phyloP scores from a whole-genome alignment of 2,329 filamentous ascomycete genomes.

The Pestalotiopsis sp. region DNA sequence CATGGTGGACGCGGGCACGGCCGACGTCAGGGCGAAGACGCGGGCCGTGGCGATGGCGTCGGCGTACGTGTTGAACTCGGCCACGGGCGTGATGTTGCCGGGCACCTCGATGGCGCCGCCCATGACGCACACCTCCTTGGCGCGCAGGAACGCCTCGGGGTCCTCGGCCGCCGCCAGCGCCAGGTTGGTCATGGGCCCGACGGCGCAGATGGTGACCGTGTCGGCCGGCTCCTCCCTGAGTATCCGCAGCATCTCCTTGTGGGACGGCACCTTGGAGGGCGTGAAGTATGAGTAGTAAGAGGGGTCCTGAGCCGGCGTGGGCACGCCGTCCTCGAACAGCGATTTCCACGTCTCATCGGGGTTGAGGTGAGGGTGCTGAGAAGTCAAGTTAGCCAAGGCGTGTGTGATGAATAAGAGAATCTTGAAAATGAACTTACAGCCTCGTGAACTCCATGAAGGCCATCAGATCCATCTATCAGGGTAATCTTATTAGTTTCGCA shows the following conservation, averaged over 20 bases:
- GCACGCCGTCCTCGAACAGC: slow-evolving; percentile 57
- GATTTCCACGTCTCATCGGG: slow-evolving; percentile 75
- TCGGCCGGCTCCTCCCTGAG: slow-evolving; percentile 79
- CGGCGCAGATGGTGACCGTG: slow-evolving; percentile 85
- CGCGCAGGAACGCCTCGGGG: slow-evolving; percentile 83
- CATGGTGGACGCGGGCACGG: slow-evolving; percentile 76
- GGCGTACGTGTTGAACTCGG: slow-evolving; percentile 95
- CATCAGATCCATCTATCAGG: slow-evolving; percentile 69
- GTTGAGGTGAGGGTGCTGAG: slow-evolving; percentile 70
- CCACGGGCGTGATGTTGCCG: slow-evolving; percentile 84
- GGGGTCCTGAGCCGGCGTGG: slow-evolving; percentile 36
- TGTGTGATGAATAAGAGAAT: no score
- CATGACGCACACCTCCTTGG: slow-evolving; percentile 94
- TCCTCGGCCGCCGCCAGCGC: slow-evolving; percentile 88
- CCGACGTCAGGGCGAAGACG: slow-evolving; percentile 77
- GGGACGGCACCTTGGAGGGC: slow-evolving; percentile 72
- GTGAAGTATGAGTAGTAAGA: slow-evolving; percentile 67
- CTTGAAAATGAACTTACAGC: slow-evolving; percentile 37
- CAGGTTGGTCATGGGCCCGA: slow-evolving; percentile 92
- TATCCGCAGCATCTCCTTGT: slow-evolving; percentile 87
- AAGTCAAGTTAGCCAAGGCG: not conserved
- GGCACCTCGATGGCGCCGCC: slow-evolving; percentile 79
- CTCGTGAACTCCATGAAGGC: slow-evolving; percentile 74
- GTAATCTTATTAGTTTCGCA: slow-evolving; percentile 17
- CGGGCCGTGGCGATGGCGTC: slow-evolving; percentile 79